These are phyloP conservation scores for Monosporozyma siamensis DNA, from an alignment of 805 yeast species.

Conservation along the genomic window DNA sequence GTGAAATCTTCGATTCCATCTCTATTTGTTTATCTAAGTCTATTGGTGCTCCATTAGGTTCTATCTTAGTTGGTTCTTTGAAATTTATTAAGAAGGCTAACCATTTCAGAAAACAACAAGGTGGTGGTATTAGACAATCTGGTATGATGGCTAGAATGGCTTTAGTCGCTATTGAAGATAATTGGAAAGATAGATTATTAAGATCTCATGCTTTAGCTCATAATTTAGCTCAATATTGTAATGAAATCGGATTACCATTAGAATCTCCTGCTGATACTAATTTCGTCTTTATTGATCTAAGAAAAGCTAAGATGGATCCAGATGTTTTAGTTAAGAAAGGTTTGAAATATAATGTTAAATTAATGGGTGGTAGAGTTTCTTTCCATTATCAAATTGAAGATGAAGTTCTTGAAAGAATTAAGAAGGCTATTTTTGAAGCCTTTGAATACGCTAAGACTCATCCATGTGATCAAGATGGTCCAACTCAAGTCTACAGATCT, in stretches of 20 bases:
- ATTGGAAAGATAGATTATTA: conserved; percentile 45
- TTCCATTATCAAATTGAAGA: conserved; percentile 63
- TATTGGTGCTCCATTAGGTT: conserved; percentile 89
- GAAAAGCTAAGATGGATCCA: conserved; percentile 46
- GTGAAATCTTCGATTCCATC: conserved; percentile 75
- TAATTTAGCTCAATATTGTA: conserved; percentile 45
- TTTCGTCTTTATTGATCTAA: conserved; percentile 67
- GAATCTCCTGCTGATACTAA: conserved; percentile 77
- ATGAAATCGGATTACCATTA: conserved; percentile 43
- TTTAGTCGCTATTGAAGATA: conserved; percentile 61
- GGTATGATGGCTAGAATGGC: conserved; percentile 83
- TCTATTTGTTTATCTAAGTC: conserved; percentile 85
- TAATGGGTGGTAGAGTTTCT: conserved; percentile 69
- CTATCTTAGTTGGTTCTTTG: conserved; percentile 63
- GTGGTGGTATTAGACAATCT: conserved; percentile 88
- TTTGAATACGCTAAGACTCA: conserved; percentile 42
- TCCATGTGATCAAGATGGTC: conserved; percentile 44
- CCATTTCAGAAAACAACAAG: conserved; percentile 84
- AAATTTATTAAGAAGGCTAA: conserved; percentile 58
- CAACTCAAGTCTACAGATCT: conserved; percentile 38
- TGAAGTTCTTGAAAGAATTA: conserved; percentile 48
- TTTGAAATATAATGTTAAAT: conserved; percentile 48
- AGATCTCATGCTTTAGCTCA: conserved; percentile 43
- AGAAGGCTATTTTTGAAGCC: conserved; percentile 49
- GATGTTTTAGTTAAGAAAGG: conserved; percentile 45